Evolutionary conservation across 345 rosid genomes (phyloP).

Genomic region (Erysimum cheiranthoides): DNA sequence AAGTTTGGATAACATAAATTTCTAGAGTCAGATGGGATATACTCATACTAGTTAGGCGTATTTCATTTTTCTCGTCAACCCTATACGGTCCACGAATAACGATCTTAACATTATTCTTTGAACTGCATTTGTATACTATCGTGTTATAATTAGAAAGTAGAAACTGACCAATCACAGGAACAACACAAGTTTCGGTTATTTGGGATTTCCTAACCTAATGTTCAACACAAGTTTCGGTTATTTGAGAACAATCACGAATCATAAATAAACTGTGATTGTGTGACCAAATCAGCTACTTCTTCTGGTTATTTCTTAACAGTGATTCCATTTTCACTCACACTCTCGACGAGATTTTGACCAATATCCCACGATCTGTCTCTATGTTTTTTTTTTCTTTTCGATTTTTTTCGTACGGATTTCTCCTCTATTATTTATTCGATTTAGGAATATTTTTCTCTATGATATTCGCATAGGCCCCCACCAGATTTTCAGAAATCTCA

Average conservation of each 20-base stretch:
- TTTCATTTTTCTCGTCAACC: background rate
- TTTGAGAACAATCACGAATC: background rate
- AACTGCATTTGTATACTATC: background rate
- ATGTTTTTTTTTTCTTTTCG: background rate
- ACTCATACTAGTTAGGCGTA: background rate
- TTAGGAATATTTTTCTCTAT: conserved; percentile 24
- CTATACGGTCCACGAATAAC: background rate
- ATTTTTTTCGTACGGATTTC: conserved; percentile 26
- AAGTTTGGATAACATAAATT: conserved; percentile 1
- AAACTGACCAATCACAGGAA: background rate
- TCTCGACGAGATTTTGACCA: conserved; percentile 18
- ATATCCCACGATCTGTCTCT: conserved; percentile 12
- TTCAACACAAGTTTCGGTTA: background rate
- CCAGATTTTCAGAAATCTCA: conserved; percentile 64
- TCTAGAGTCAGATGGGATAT: conserved; percentile 5
- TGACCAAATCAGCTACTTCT: background rate
- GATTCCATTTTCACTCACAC: conserved; percentile 17
- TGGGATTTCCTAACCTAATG: background rate
- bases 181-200: background rate
- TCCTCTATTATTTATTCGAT: conserved; percentile 41
- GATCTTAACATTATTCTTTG: background rate
- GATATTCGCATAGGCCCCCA: conserved; percentile 49
- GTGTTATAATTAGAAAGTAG: background rate
- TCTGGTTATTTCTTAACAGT: background rate
- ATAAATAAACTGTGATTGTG: background rate